phyloP scores from a whole-genome alignment of 2,329 filamentous ascomycete species.

The Aspergillus aculeatus region DNA sequence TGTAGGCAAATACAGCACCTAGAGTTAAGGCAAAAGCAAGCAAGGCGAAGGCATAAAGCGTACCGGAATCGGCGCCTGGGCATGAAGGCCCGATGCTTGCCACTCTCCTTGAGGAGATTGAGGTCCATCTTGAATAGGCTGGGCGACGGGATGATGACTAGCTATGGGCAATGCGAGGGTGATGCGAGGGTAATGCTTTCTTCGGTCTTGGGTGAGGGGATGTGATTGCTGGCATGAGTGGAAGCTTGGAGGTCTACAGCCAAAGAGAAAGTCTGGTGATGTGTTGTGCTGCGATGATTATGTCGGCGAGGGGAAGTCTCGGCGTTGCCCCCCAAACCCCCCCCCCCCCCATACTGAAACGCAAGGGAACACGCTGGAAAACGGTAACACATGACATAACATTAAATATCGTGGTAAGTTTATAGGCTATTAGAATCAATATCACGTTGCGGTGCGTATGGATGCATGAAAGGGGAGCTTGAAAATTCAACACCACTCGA shows the following conservation, averaged over 20 bases:
- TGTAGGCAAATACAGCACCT: too few relatives aligned
- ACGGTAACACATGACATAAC: constrained; percentile 18
- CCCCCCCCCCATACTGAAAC: neutral
- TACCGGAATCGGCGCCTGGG: neutral
- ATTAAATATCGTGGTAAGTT: constrained; percentile 30
- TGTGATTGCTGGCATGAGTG: too few relatives aligned
- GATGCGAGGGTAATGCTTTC: too few relatives aligned
- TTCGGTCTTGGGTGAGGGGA: too few relatives aligned
- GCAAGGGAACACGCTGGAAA: constrained; percentile 13
- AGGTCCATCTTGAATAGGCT: neutral
- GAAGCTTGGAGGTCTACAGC: neutral
- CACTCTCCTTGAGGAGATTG: neutral
- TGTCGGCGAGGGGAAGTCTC: neutral
- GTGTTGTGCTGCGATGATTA: neutral
- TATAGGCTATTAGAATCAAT: constrained; percentile 20
- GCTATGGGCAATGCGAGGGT: too few relatives aligned
- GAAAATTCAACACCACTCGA: constrained; percentile 30
- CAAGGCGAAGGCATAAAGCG: neutral
- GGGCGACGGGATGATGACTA: too few relatives aligned
- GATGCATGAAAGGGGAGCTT: constrained; percentile 25
- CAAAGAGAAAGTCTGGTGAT: neutral
- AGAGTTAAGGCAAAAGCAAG: neutral
- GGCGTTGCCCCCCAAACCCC: neutral
- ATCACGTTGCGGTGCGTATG: constrained; percentile 14
- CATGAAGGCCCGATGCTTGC: neutral